Base-by-base conservation (phyloP, 176 grass and related monocot genomes). In the Poa annua region DNA sequence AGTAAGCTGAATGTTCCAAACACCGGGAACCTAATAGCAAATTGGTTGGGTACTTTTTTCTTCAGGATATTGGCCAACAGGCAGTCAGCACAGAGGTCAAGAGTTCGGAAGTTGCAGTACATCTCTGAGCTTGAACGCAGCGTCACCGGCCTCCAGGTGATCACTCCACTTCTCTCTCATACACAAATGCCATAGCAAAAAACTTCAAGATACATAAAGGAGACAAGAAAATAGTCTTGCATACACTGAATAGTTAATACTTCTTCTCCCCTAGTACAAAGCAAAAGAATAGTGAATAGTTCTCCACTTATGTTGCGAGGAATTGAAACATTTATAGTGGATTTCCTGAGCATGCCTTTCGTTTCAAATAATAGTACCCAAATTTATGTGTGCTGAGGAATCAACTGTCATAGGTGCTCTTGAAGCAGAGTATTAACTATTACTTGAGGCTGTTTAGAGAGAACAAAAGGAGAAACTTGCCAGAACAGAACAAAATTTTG, bases 41-140 rank as follows among this genome's bases (percentile, higher is more conserved):
- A 21, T 33, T 80, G 7, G 9, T 49, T 44, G 20, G 25, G 1
- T 74, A n/a, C 6, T 9, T 48, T 33, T 82, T 76, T 47, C 77
- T 76, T 47, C 77, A 99, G 93, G 85, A 94, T 99, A 68, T 76
- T 99, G 81, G 93, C 96, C 51, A 99, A 99, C 84, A 96, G 96
- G 82, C 93, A 99, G 54, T 99, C 96, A 56, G 96, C 96, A 66
- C 96, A 99, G 87, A 88, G 93, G 57, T 99, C 96, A 74, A 86
- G 96, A 64, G 96, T 99, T 29, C 76, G 96, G 80, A 99, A 99
- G 85, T 86, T 99, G 70, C 96, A 99, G 20, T 99, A 99, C 83
- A 94, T 94, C 68, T 99, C 96, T 2, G 96, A 99, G 80, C 91
- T 99, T 63, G 96, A 99, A 66, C 96, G 93, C 42, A 99, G 96